Evolutionary conservation across 23 red algal genomes (phyloP).

Genomic region (Pyropia haitanensis): DNA sequence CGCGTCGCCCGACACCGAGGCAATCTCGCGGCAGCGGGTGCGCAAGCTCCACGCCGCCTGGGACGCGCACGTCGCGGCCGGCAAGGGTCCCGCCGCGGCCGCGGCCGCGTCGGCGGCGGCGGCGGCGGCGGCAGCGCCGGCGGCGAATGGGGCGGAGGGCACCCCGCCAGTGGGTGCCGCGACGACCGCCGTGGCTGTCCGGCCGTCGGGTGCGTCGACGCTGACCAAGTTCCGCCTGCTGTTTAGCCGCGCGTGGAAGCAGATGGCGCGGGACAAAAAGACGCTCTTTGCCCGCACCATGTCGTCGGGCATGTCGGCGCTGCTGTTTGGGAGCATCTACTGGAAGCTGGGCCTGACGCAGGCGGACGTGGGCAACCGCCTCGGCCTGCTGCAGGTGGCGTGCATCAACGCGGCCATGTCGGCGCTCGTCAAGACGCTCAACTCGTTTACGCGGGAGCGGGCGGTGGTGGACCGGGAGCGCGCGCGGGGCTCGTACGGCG

Average conservation of each 20-base stretch:
- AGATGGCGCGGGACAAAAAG: constrained; percentile 69
- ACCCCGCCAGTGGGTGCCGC: background rate
- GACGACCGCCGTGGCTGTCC: constrained; percentile 15
- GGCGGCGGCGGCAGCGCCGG: too few relatives aligned
- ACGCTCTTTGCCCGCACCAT: constrained; percentile 64
- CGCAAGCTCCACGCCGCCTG: constrained; percentile 28
- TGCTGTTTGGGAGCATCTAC: constrained; percentile 89
- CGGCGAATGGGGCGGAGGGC: constrained; percentile 2
- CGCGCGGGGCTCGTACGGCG: constrained; percentile 63
- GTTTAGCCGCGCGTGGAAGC: constrained; percentile 62
- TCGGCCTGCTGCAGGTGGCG: constrained; percentile 84
- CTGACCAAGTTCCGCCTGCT: constrained; percentile 29
- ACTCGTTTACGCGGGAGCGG: constrained; percentile 68
- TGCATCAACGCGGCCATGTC: constrained; percentile 84
- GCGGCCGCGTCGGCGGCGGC: background rate
- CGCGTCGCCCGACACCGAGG: constrained; percentile 20
- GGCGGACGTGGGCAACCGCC: constrained; percentile 47
- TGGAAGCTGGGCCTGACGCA: constrained; percentile 66
- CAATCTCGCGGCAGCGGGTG: constrained; percentile 29
- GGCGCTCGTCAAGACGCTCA: constrained; percentile 69
- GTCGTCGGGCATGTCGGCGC: constrained; percentile 55
- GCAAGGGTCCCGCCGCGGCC: background rate
- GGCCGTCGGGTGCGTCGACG: background rate
- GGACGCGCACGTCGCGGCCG: background rate
- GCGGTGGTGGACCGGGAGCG: constrained; percentile 74